Percentiles rank a stretch among this genome's conserved stretches.
Evolutionary conservation across 1,284 basidiomycete species (phyloP).

Genomic region (Neolentinus lepideus): DNA sequence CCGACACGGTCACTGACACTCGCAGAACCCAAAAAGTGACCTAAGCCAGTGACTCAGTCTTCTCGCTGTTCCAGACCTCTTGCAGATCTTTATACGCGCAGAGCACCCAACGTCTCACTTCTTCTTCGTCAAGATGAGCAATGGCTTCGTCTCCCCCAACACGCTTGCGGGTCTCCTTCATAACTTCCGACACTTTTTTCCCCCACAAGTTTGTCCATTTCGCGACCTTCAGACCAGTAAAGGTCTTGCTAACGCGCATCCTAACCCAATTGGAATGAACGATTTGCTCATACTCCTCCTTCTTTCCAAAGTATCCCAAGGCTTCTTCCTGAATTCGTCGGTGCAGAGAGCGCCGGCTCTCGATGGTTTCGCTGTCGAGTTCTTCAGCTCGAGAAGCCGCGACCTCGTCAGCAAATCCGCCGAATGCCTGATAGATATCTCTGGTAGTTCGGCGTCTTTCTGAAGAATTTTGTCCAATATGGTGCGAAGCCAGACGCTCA

Average conservation of each 20-base stretch:
- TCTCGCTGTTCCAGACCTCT: neutral
- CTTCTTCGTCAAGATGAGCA: neutral
- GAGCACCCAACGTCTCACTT: neutral
- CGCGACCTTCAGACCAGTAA: conserved; percentile 31
- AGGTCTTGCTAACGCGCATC: conserved; percentile 32
- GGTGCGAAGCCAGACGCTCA: conserved; percentile 16
- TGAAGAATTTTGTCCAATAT: conserved; percentile 24
- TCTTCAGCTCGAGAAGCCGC: conserved; percentile 7
- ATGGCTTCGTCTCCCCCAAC: neutral
- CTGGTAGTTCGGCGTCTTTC: conserved; percentile 37
- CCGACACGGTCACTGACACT: no score
- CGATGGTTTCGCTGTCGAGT: neutral
- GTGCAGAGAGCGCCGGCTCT: neutral
- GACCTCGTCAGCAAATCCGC: conserved; percentile 30
- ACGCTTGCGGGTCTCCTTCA: neutral
- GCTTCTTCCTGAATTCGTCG: conserved; percentile 33
- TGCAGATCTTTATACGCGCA: neutral
- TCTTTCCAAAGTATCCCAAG: conserved; percentile 45
- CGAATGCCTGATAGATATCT: conserved; percentile 52
- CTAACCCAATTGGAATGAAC: conserved; percentile 23
- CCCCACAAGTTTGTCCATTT: conserved; percentile 1
- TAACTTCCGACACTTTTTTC: neutral
- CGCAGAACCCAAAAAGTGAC: no score
- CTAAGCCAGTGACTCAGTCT: neutral
- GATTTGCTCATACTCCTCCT: conserved; percentile 37